These are phyloP conservation scores for Prillingera fragicola DNA, from an alignment of 1,284 basidiomycete genomes.

Conservation along the genomic window DNA sequence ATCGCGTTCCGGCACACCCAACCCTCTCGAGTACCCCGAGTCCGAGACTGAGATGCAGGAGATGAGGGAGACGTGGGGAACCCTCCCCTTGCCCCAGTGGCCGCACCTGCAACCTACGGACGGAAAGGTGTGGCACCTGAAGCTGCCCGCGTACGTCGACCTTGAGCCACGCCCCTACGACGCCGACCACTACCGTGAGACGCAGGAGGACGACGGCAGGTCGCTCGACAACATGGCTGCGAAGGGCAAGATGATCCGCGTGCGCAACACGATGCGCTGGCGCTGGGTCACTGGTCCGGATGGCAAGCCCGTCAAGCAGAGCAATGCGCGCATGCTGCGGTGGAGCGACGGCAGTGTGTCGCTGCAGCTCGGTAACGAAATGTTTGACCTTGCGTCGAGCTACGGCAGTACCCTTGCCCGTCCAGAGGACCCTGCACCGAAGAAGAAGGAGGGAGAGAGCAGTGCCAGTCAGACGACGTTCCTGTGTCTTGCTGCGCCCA, in stretches of 20 bases:
- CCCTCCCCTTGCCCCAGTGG: constrained; percentile 37
- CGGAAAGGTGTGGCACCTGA: constrained; percentile 42
- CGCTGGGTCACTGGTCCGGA: constrained; percentile 40
- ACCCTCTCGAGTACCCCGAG: constrained; percentile 44
- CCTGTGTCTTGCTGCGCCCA: constrained; percentile 24
- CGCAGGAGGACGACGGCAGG: constrained; percentile 26
- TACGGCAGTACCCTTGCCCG: constrained; percentile 30
- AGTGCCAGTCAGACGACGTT: constrained; percentile 23
- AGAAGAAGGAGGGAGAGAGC: too few species aligned
- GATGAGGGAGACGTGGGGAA: constrained; percentile 25
- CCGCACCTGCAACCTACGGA: constrained; percentile 37
- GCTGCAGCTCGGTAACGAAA: constrained; percentile 43
- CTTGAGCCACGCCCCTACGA: constrained; percentile 42
- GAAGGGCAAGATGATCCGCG: constrained; percentile 42
- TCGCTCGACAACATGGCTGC: constrained; percentile 25
- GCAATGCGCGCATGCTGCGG: constrained; percentile 43
- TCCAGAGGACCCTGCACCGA: constrained; percentile 7
- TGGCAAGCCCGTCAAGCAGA: constrained; percentile 32
- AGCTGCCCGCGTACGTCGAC: constrained; percentile 43
- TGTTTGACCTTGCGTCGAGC: constrained; percentile 45
- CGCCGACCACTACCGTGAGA: constrained; percentile 36
- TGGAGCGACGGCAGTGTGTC: constrained; percentile 48
- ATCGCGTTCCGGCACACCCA: constrained; percentile 15
- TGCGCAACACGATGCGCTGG: constrained; percentile 47
- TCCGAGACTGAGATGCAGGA: constrained; percentile 27